Evolutionary conservation across 805 yeast species (phyloP).

Genomic region (Kodamaea sagamina): DNA sequence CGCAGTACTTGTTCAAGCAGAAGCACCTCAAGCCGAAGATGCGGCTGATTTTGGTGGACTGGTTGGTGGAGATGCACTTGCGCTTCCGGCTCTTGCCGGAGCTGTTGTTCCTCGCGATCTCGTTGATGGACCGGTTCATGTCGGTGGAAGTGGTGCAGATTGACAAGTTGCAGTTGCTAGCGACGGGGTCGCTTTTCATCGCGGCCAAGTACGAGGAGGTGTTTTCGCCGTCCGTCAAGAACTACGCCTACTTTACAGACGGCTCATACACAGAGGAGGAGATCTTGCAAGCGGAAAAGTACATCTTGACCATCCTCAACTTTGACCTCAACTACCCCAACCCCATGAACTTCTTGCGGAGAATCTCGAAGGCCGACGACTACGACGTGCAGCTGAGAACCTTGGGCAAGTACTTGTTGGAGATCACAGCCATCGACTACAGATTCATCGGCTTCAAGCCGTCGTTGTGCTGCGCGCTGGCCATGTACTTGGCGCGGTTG

Average conservation of each 20-base stretch:
- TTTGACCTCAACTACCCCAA: conserved; percentile 83
- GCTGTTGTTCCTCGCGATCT: conserved; percentile 78
- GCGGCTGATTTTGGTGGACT: conserved; percentile 87
- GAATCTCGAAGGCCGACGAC: conserved; percentile 88
- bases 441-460: conserved; percentile 73
- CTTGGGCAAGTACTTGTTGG: conserved; percentile 80
- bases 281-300: conserved; percentile 80
- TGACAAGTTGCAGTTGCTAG: conserved; percentile 79
- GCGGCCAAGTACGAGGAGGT: conserved; percentile 96
- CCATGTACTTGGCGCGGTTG: conserved; percentile 79
- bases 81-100: conserved; percentile 83
- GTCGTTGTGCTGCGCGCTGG: conserved; percentile 79
- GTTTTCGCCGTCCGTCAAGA: conserved; percentile 78
- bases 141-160: conserved; percentile 71
- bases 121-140: conserved; percentile 85
- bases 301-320: conserved; percentile 66
- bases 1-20: conserved; percentile 66
- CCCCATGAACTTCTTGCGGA: conserved; percentile 85
- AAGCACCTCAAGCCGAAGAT: conserved; percentile 73
- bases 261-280: conserved; percentile 81
- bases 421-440: conserved; percentile 74
- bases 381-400: conserved; percentile 84
- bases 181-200: conserved; percentile 81
- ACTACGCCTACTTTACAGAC: conserved; percentile 86
- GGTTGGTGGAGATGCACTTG: conserved; percentile 89